Conservation (phyloP, 345 rosid genomes). For the Sisymbrium altissimum region DNA sequence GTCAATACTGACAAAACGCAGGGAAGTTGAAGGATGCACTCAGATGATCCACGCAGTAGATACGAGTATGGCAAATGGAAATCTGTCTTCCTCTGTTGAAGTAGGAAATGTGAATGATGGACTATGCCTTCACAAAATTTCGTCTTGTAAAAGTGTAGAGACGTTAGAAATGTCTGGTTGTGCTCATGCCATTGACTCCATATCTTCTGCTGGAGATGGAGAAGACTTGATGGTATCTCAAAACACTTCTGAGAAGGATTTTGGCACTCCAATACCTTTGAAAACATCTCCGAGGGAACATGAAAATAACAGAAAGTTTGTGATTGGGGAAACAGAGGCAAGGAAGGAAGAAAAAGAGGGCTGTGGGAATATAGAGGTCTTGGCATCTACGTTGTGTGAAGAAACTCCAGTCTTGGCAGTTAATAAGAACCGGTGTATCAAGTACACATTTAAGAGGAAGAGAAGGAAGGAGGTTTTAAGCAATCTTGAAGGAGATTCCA, state of each 20-base stretch:
- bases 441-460: slow-evolving; percentile 80
- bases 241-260: slow-evolving; percentile 29
- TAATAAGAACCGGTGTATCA: slow-evolving; percentile 45
- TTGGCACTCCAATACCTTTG: background rate
- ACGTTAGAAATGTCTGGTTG: slow-evolving; percentile 9
- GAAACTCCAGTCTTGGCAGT: slow-evolving; percentile 31
- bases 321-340: slow-evolving; percentile 26
- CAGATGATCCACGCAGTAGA: slow-evolving; percentile 61
- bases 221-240: background rate
- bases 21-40: slow-evolving; percentile 57
- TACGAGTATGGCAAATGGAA: slow-evolving; percentile 34
- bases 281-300: slow-evolving; percentile 25
- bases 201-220: slow-evolving; percentile 15
- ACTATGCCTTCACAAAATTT: background rate
- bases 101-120: slow-evolving; percentile 9
- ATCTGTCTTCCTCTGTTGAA: slow-evolving; percentile 19
- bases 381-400: slow-evolving; percentile 38
- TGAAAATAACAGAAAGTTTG: slow-evolving; percentile 23
- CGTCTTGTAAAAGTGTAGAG: slow-evolving; percentile 12
- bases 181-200: slow-evolving; percentile 17
- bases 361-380: slow-evolving; percentile 32
- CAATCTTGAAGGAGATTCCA: slow-evolving; percentile 49
- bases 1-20: slow-evolving; percentile 62
- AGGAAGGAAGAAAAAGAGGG: slow-evolving; percentile 32
- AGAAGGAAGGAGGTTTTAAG: slow-evolving; percentile 57